A percentile compares a stretch with the other conserved stretches of the same genome.
Evolutionary conservation across 805 yeast genomes (phyloP).

Genomic region (Wickerhamomyces hampshirensis): DNA sequence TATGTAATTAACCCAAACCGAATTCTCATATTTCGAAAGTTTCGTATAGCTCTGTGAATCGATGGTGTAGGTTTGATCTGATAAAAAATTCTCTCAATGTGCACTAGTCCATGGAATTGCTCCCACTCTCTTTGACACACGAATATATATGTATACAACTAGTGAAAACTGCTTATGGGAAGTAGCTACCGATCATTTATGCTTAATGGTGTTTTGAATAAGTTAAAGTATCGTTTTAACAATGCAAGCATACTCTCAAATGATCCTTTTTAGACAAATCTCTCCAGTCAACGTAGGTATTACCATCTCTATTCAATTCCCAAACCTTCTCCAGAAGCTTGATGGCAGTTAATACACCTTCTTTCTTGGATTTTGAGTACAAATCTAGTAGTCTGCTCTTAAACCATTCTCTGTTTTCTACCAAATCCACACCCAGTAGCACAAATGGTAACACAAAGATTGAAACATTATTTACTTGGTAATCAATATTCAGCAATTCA

Average conservation of each 20-base stretch:
- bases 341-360: constrained; percentile 1
- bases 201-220: too few relatives aligned
- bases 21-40: neutral
- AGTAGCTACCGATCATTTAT: too few relatives aligned
- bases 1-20: too few relatives aligned
- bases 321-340: constrained; percentile 4
- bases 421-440: constrained; percentile 5
- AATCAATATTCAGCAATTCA: neutral
- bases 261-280: constrained; percentile 4
- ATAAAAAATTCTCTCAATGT: too few relatives aligned
- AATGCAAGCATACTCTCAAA: constrained; percentile 5
- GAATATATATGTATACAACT: too few relatives aligned
- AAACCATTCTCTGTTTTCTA: constrained; percentile 5
- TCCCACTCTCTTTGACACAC: too few relatives aligned
- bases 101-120: too few relatives aligned
- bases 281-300: constrained; percentile 4
- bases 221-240: neutral
- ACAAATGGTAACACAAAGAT: constrained; percentile 4
- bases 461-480: neutral
- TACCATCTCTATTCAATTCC: constrained; percentile 3
- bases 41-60: neutral
- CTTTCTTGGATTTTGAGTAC: constrained; percentile 1
- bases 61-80: too few relatives aligned
- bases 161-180: too few relatives aligned
- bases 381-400: constrained; percentile 1